Percentiles rank a stretch among this genome's conserved stretches.
These are phyloP conservation scores for Pseudogymnoascus sp. DNA, from an alignment of 2,329 filamentous ascomycete species.

Conservation along the genomic window DNA sequence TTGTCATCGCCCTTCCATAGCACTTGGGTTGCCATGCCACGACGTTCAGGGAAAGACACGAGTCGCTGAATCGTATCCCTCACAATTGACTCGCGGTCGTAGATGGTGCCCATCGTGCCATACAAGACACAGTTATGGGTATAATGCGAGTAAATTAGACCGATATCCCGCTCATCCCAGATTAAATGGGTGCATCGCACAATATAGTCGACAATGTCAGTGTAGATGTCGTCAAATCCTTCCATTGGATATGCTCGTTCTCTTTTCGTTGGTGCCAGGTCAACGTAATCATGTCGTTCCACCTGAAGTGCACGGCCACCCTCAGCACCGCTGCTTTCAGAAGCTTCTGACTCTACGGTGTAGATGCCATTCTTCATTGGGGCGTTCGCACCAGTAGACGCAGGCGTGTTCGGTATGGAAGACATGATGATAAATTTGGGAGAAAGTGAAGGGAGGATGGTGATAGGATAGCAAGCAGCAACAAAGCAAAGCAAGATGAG, in stretches of 20 bases:
- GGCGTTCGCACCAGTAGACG: background rate
- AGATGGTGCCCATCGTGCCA: conserved; percentile 9
- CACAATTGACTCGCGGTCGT: conserved; percentile 8
- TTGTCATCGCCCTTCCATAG: conserved; percentile 8
- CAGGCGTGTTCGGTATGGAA: background rate
- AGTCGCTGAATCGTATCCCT: conserved; percentile 7
- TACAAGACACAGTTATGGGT: conserved; percentile 10
- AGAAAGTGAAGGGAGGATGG: background rate
- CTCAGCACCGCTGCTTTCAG: background rate
- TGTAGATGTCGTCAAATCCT: conserved; percentile 10
- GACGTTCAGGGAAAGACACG: conserved; percentile 7
- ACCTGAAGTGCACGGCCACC: conserved; percentile 3
- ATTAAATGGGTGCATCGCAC: conserved; percentile 8
- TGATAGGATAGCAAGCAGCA: background rate
- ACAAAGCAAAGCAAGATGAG: background rate
- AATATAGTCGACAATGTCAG: conserved; percentile 10
- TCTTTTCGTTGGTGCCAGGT: background rate
- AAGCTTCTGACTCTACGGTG: background rate
- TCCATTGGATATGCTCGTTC: conserved; percentile 1
- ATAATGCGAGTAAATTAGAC: conserved; percentile 10
- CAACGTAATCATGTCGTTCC: conserved; percentile 6
- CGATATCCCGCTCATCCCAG: conserved; percentile 10
- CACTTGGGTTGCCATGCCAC: conserved; percentile 9
- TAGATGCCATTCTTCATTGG: background rate
- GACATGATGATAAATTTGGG: background rate